Conservation (phyloP, 1,284 basidiomycete species). For the Takashimella tepidaria region DNA sequence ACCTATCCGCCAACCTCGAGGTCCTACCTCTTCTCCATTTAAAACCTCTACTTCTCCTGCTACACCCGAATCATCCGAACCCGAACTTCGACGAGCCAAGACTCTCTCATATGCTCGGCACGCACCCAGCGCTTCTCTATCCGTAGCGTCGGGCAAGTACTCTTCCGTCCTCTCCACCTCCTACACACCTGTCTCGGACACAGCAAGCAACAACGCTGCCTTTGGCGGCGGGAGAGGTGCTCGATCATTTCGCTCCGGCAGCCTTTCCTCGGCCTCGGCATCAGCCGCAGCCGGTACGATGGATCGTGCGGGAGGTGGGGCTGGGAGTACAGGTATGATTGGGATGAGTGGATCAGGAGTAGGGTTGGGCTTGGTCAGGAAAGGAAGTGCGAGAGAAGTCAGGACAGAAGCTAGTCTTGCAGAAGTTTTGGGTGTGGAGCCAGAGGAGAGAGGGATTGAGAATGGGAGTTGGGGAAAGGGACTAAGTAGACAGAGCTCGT, state of each 20-base stretch:
- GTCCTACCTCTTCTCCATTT: conserved; percentile 26
- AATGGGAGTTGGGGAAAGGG: conserved; percentile 33
- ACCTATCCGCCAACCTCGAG: conserved; percentile 42
- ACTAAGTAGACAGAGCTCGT: conserved; percentile 37
- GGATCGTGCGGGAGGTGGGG: too few relatives aligned
- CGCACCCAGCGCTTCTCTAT: conserved; percentile 25
- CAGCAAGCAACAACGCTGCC: not conserved
- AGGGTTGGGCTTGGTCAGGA: conserved; percentile 19
- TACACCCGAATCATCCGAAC: conserved; percentile 36
- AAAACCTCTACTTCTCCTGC: not conserved
- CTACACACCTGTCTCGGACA: not conserved
- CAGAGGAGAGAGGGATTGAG: conserved; percentile 22
- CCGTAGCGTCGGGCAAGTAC: conserved; percentile 15
- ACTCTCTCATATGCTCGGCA: conserved; percentile 31
- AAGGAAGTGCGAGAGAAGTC: conserved; percentile 25
- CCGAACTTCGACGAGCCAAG: conserved; percentile 36
- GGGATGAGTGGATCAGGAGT: conserved; percentile 9
- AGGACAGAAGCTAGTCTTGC: conserved; percentile 23
- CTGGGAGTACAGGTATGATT: not conserved
- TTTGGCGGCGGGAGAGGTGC: not conserved
- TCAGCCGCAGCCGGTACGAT: too few relatives aligned
- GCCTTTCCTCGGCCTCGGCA: not conserved
- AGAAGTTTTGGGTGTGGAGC: conserved; percentile 23
- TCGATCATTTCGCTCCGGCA: not conserved
- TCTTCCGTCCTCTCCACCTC: not conserved